Base-by-base conservation (phyloP, 2,329 filamentous ascomycete species). In the Colletotrichum gigasporum region DNA sequence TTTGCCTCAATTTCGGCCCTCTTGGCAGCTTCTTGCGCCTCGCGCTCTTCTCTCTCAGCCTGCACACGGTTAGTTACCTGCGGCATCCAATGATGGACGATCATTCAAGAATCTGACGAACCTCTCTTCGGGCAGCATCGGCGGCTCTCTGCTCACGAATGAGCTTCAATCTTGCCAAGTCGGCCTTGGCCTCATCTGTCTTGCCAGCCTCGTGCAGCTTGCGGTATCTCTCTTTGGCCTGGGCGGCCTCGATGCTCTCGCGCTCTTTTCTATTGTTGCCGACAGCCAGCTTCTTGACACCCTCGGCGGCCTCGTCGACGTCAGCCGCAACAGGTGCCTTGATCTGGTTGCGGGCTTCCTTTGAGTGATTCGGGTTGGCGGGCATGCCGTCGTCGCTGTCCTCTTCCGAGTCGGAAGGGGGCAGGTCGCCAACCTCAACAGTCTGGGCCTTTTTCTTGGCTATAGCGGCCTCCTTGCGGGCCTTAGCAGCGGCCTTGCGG, bases 201-300 rank as follows among this genome's bases (percentile, higher is more conserved):
- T 98, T 98, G 73, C 95, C 95, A 74, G 94, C 91, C 61, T 94
- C 92, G 73, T 97, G 95, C 71, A 97, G 78, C 80, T 96, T 97
- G 83, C 93, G 87, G 75, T 97, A 97, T 70, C 90, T 87, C 83
- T 97, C 94, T 77, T 94, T 94, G 28, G 93, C 93, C 75, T 95
- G 91, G 67, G 91, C 90, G 2, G 94, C 94, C 80, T 97, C 91
- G 32, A 96, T 74, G 2, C 94, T 92, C 82, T 98, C 86, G 71
- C 86, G 76, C 80, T 89, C 84, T 76, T 86, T 79, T 56, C 85
- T 77, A 73, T 78, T 87, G 66, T 71, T 73, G 28, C 76, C 74
- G 41, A 85, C 75, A 57, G 75, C 76, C 69, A 89, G 68, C 63
- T 87, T 86, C 74, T 86, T 84, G 39, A 90, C 83, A 9, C 79